Evolutionary conservation across 495 filamentous ascomycete genomes (phyloP).

Genomic region (Chaetomium cochliodes): DNA sequence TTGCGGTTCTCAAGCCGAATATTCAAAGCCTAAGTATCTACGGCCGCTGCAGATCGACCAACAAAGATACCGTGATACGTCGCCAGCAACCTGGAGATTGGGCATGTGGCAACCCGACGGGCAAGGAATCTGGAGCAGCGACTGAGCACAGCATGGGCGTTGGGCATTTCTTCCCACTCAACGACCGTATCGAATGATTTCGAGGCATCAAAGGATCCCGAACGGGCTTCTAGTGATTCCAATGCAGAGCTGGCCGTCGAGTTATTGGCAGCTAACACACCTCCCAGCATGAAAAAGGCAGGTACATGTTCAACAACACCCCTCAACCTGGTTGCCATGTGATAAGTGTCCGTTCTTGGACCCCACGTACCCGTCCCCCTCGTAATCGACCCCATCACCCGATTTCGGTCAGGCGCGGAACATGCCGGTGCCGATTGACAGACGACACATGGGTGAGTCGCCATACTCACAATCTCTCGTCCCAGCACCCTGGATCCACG

Average conservation of each 20-base stretch:
- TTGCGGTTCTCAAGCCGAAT: not conserved
- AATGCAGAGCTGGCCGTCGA: not conserved
- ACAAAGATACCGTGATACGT: too few relatives aligned
- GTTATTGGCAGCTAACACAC: not conserved
- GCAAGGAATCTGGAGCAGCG: too few relatives aligned
- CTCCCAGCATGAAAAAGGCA: constrained; percentile 7
- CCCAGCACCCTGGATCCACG: not conserved
- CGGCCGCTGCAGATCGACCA: too few relatives aligned
- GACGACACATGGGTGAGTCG: not conserved
- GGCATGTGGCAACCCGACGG: too few relatives aligned
- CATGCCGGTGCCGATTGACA: not conserved
- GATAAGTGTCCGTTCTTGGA: not conserved
- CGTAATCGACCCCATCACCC: not conserved
- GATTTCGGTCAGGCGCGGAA: not conserved
- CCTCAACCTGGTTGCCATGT: constrained; percentile 14
- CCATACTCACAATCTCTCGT: not conserved
- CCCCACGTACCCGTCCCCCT: not conserved
- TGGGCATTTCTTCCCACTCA: not conserved
- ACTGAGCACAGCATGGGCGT: not conserved
- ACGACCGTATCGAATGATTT: not conserved
- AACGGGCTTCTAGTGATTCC: not conserved
- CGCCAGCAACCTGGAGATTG: too few relatives aligned
- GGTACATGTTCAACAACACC: not conserved
- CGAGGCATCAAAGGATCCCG: not conserved
- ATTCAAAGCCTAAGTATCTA: not conserved